phyloP scores from a whole-genome alignment of 1,284 basidiomycete species.

The Quambalaria eucalypti region DNA sequence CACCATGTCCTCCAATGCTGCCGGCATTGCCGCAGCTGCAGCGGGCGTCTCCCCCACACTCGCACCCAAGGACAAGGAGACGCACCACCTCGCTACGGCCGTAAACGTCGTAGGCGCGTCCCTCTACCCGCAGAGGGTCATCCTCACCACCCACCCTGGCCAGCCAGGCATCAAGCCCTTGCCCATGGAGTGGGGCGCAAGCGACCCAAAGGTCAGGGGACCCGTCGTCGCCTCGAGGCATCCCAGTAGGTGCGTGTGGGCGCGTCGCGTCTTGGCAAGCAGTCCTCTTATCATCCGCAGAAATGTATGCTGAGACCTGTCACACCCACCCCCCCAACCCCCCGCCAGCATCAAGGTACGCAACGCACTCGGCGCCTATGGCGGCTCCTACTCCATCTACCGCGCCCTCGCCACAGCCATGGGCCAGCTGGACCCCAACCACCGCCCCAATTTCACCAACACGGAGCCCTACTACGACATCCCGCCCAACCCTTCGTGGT shows the following conservation, averaged over 20 bases:
- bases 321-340: too few species aligned
- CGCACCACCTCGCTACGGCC: too few species aligned
- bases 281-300: too few species aligned
- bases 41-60: neutral
- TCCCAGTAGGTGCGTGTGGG: slow-evolving; percentile 53
- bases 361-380: slow-evolving; percentile 88
- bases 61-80: too few species aligned
- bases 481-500: slow-evolving; percentile 73
- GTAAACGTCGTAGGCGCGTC: neutral
- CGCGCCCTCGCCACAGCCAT: slow-evolving; percentile 79
- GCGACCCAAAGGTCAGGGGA: slow-evolving; percentile 61
- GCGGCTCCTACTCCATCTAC: slow-evolving; percentile 88
- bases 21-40: neutral
- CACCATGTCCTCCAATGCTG: neutral
- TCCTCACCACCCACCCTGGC: slow-evolving; percentile 37
- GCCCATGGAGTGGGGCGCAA: slow-evolving; percentile 72
- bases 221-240: slow-evolving; percentile 84
- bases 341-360: slow-evolving; percentile 66
- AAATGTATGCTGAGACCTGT: too few species aligned
- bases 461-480: slow-evolving; percentile 83
- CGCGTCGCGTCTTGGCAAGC: neutral
- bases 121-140: slow-evolving; percentile 12
- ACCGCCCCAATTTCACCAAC: slow-evolving; percentile 57
- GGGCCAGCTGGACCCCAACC: slow-evolving; percentile 70
- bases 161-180: slow-evolving; percentile 59